Evolutionary conservation across 192 early-diverging fungal species (phyloP).

Genomic region (Obelidium mucronatum): DNA sequence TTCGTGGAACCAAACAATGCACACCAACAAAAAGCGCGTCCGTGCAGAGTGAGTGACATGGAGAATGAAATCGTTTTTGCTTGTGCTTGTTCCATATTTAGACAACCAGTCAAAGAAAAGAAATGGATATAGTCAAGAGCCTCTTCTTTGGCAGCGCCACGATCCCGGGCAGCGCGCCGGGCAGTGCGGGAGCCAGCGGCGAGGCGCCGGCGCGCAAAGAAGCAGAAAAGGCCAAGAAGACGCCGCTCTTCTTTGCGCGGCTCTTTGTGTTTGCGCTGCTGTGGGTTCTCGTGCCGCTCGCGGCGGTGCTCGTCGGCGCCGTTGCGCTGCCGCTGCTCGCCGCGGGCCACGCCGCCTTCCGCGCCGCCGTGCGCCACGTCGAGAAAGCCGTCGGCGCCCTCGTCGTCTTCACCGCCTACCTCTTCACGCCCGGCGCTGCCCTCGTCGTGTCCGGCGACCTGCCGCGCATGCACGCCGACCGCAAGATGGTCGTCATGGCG

Average conservation of each 20-base stretch:
- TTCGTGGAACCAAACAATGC: no score
- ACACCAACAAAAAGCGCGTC: no score
- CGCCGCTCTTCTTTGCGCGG: slow-evolving; percentile 25
- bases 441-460: slow-evolving; percentile 55
- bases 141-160: slow-evolving; percentile 8
- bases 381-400: slow-evolving; percentile 46
- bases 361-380: slow-evolving; percentile 45
- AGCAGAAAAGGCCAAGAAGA: neutral
- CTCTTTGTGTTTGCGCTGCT: slow-evolving; percentile 39
- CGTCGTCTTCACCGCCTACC: slow-evolving; percentile 40
- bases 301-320: slow-evolving; percentile 33
- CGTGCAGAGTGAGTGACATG: no score
- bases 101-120: no score
- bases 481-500: slow-evolving; percentile 50
- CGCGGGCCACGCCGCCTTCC: slow-evolving; percentile 31
- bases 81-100: no score
- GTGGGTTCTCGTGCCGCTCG: slow-evolving; percentile 30
- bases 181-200: neutral
- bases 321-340: slow-evolving; percentile 39
- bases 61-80: no score
- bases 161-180: neutral
- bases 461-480: slow-evolving; percentile 28
- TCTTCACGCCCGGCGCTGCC: slow-evolving; percentile 46
- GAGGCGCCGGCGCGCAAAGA: neutral
- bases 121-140: slow-evolving; percentile 18